These are phyloP conservation scores for Laguncularia racemosa DNA, from an alignment of 345 rosid species.

Conservation along the genomic window DNA sequence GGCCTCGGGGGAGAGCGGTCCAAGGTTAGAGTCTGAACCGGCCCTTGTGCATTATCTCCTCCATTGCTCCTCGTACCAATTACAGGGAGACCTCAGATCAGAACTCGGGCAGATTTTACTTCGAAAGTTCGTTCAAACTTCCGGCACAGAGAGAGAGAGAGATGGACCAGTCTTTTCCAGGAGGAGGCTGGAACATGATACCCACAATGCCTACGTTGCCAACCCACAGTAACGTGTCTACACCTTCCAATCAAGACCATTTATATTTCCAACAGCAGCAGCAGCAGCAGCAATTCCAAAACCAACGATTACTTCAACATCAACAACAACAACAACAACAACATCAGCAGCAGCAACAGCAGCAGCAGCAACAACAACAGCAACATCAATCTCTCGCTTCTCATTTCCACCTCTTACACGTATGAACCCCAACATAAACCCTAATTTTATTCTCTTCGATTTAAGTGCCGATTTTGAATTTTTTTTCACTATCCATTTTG, in stretches of 20 bases:
- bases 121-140: too few relatives aligned
- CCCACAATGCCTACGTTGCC: conserved; percentile 37
- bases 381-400: conserved; percentile 90
- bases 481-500: too few relatives aligned
- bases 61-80: too few relatives aligned
- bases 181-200: conserved; percentile 46
- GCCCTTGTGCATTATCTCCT: too few relatives aligned
- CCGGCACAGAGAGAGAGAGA: conserved; percentile 1
- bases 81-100: too few relatives aligned
- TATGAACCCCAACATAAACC: conserved; percentile 10
- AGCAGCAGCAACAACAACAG: conserved; percentile 33
- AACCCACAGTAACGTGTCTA: conserved; percentile 34
- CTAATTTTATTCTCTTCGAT: too few relatives aligned
- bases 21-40: too few relatives aligned
- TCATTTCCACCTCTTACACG: conserved; percentile 71
- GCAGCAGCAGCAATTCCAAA: conserved; percentile 15
- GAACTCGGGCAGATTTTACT: too few relatives aligned
- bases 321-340: too few relatives aligned
- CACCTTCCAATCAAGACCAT: conserved; percentile 53
- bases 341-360: conserved; percentile 25
- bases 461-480: too few relatives aligned
- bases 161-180: conserved; percentile 44
- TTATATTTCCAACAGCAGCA: conserved; percentile 28
- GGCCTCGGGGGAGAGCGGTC: too few relatives aligned
- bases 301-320: conserved; percentile 21